phyloP scores from a whole-genome alignment of 225 moss, liverwort and hornwort species.

The Bryoerythrophyllum caledonicum region DNA sequence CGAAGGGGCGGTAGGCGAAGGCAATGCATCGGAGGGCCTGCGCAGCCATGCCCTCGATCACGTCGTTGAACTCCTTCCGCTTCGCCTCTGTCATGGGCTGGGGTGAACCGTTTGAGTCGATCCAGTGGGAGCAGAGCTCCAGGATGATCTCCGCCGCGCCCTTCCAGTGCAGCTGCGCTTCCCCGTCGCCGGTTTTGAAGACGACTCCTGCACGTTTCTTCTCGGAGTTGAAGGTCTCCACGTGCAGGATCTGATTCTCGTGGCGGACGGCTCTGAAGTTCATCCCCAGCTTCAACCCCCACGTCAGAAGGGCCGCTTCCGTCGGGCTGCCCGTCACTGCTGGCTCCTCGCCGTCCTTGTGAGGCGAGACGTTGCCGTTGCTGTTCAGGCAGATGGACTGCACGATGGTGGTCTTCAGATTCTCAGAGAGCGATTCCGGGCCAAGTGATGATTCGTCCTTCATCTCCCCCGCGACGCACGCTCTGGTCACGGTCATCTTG shows the following conservation, averaged over 20 bases:
- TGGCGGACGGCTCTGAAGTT: constrained; percentile 14
- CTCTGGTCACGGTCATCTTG: background rate
- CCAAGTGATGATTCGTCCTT: background rate
- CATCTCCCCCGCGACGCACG: background rate
- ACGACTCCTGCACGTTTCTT: constrained; percentile 40
- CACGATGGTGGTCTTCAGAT: background rate
- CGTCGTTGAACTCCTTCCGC: constrained; percentile 3
- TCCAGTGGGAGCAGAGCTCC: constrained; percentile 20
- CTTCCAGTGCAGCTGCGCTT: constrained; percentile 37
- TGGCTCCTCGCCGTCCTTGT: background rate
- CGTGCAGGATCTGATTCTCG: constrained; percentile 16
- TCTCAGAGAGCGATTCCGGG: background rate
- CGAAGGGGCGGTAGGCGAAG: constrained; percentile 29
- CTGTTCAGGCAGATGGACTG: constrained; percentile 23
- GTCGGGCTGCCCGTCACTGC: constrained; percentile 22
- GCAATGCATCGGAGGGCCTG: constrained; percentile 39
- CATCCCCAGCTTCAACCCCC: constrained; percentile 31
- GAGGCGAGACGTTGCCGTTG: constrained; percentile 17
- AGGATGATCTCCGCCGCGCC: constrained; percentile 42
- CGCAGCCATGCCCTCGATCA: constrained; percentile 36
- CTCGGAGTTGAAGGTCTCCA: constrained; percentile 42
- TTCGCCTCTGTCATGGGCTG: constrained; percentile 10
- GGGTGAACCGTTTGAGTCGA: background rate
- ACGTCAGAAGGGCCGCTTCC: constrained; percentile 26
- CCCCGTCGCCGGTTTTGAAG: constrained; percentile 11